These are phyloP conservation scores for Cyclocybe cylindracea DNA, from an alignment of 768 basidiomycete species.

Conservation along the genomic window DNA sequence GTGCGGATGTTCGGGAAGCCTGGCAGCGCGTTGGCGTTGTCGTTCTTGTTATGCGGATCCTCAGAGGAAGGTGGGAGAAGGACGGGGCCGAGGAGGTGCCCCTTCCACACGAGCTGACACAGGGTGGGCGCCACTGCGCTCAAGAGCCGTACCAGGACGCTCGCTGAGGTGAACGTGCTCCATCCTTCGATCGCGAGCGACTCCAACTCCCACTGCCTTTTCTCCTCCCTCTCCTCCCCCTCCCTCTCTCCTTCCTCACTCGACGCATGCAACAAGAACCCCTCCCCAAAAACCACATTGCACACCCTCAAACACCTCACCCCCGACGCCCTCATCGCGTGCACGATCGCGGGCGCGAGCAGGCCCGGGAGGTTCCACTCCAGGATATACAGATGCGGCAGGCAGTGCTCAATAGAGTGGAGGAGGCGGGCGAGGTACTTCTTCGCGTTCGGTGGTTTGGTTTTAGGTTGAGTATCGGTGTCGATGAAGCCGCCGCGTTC, in stretches of 20 bases:
- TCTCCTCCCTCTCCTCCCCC: no score
- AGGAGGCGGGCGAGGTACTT: no score
- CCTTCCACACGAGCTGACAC: constrained; percentile 21
- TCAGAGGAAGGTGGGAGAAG: no score
- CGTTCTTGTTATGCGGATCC: no score
- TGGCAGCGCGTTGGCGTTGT: not conserved
- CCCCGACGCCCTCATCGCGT: constrained; percentile 14
- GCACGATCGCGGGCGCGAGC: constrained; percentile 12
- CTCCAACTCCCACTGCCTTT: no score
- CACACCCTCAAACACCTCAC: constrained; percentile 23
- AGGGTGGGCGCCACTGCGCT: constrained; percentile 12
- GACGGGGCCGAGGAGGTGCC: not conserved
- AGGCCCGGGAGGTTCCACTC: constrained; percentile 21
- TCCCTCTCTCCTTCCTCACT: not conserved
- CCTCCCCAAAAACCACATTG: constrained; percentile 2
- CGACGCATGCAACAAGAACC: not conserved
- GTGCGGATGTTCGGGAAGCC: constrained; percentile 20
- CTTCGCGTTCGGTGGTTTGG: no score
- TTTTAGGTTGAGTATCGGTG: no score
- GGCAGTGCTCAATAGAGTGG: no score
- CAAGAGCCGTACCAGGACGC: constrained; percentile 1
- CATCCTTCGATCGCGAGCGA: constrained; percentile 16
- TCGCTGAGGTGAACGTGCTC: not conserved
- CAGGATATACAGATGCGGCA: constrained; percentile 26
- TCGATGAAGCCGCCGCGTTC: no score